Conservation (phyloP, 176 grass and related monocot species). For the Musa beccarii region DNA sequence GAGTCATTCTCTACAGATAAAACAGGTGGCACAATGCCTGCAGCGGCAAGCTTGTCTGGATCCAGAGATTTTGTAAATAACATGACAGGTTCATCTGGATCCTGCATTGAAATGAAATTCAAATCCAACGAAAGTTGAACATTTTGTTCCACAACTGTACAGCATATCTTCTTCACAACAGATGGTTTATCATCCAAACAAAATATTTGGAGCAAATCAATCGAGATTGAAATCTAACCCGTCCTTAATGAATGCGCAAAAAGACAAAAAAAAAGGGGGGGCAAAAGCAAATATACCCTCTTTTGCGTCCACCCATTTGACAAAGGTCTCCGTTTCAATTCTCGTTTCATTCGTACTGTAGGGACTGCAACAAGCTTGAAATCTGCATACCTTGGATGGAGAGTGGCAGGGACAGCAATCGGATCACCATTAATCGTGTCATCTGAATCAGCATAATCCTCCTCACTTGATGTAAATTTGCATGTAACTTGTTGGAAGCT, state of each 20-base stretch:
- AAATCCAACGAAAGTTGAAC: too few species aligned
- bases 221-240: not conserved
- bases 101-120: slow-evolving; percentile 34
- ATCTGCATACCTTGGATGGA: slow-evolving; percentile 39
- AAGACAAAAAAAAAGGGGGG: not conserved
- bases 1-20: slow-evolving; percentile 51
- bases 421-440: slow-evolving; percentile 54
- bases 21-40: slow-evolving; percentile 47
- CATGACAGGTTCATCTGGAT: slow-evolving; percentile 71
- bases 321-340: slow-evolving; percentile 46
- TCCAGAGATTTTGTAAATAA: slow-evolving; percentile 74
- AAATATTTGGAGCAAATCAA: slow-evolving; percentile 1
- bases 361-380: slow-evolving; percentile 47
- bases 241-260: not conserved
- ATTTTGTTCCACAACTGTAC: too few species aligned
- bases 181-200: not conserved
- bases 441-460: slow-evolving; percentile 79
- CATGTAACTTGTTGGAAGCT: slow-evolving; percentile 62
- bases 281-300: slow-evolving; percentile 38
- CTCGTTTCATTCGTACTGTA: slow-evolving; percentile 55
- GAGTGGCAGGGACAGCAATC: slow-evolving; percentile 34
- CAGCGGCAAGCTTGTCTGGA: slow-evolving; percentile 52
- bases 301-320: slow-evolving; percentile 72
- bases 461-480: slow-evolving; percentile 77
- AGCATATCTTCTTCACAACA: too few species aligned